Conservation (phyloP, 139 green algal species). For the Chlamydomonas sp. region DNA sequence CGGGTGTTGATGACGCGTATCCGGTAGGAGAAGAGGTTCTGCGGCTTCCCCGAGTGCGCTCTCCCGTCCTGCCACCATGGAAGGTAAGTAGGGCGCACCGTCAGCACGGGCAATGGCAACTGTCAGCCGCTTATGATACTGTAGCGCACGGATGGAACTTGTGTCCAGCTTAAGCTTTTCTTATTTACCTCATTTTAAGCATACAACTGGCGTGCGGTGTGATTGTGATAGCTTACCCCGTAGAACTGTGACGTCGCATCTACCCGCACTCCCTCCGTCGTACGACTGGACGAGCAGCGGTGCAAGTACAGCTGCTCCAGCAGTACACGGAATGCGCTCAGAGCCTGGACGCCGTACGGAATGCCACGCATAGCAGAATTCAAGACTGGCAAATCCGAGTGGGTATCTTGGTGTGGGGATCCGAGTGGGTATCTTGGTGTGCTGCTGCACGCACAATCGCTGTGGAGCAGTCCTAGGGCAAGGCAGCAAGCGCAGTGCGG, state of each 20-base stretch:
- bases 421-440: no score
- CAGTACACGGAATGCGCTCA: conserved; percentile 4
- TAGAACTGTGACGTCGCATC: conserved; percentile 34
- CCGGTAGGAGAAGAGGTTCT: conserved; percentile 42
- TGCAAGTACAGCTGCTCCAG: conserved; percentile 33
- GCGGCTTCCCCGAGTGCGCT: not conserved
- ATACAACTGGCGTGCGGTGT: no score
- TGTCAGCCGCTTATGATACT: not conserved
- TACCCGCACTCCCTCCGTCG: conserved; percentile 24
- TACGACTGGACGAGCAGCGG: conserved; percentile 17
- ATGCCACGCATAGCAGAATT: no score
- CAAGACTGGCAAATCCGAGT: no score
- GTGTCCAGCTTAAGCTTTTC: no score
- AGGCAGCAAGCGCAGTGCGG: no score
- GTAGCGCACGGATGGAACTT: not conserved
- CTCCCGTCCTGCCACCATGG: not conserved
- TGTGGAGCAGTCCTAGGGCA: no score
- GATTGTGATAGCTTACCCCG: not conserved
- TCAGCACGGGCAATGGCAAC: not conserved
- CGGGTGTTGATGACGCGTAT: conserved; percentile 24
- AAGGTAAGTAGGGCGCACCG: no score
- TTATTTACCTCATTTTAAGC: no score
- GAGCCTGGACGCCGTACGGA: not conserved
- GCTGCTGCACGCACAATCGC: no score
- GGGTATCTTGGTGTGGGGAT: no score